Conservation (phyloP, 177 flowering plant species). For the Vitis hybrid region DNA sequence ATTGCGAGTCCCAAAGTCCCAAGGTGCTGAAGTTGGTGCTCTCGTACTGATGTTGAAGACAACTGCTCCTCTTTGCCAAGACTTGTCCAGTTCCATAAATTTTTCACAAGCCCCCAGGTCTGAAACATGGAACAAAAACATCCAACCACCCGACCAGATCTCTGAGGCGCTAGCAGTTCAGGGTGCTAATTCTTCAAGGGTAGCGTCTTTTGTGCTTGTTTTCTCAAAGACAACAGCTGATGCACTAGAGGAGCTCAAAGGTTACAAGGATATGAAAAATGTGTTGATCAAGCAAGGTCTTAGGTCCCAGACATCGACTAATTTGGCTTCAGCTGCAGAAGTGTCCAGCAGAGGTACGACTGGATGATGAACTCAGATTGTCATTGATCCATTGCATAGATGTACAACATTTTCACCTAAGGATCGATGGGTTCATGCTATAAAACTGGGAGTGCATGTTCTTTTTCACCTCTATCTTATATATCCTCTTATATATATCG, state of each 20-base stretch:
- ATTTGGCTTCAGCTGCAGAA: conserved; percentile 13
- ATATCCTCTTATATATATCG: conserved; percentile 5
- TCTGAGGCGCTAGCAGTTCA: conserved; percentile 16
- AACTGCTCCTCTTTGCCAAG: conserved; percentile 70
- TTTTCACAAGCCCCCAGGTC: conserved; percentile 27
- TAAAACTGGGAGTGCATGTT: neutral
- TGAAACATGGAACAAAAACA: conserved; percentile 15
- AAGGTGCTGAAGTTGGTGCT: conserved; percentile 72
- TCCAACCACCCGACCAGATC: conserved; percentile 19
- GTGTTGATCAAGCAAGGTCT: conserved; percentile 40
- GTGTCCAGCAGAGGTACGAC: neutral
- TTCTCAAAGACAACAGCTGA: conserved; percentile 56
- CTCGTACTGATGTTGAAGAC: conserved; percentile 58
- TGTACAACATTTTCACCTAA: conserved; percentile 8
- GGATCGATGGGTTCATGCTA: neutral
- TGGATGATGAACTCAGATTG: neutral
- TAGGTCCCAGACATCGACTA: conserved; percentile 14
- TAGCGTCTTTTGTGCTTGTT: conserved; percentile 33
- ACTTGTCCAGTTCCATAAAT: conserved; percentile 28
- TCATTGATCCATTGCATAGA: neutral
- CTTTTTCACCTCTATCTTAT: too few species aligned
- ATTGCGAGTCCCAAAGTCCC: conserved; percentile 43
- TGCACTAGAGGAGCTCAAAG: conserved; percentile 72
- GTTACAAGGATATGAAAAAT: conserved; percentile 51
- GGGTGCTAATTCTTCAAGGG: conserved; percentile 18